A percentile compares a stretch with the other conserved stretches of the same genome.
Evolutionary conservation across 1,284 basidiomycete species (phyloP).

Genomic region (Dichomitus squalens): DNA sequence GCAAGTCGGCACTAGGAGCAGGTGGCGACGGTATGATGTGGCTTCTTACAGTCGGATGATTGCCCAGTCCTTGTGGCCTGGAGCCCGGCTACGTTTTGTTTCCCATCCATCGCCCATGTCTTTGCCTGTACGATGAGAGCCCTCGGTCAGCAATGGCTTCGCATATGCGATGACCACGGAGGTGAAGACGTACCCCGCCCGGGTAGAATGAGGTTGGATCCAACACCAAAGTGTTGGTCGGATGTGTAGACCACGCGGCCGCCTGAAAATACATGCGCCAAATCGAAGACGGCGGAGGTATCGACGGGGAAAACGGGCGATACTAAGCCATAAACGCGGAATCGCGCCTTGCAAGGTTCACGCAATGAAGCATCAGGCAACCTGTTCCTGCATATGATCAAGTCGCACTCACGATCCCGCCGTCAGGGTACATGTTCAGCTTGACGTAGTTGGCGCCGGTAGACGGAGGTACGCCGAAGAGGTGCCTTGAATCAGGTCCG

Average conservation of each 20-base stretch:
- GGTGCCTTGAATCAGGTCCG: slow-evolving; percentile 83
- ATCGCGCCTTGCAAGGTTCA: slow-evolving; percentile 66
- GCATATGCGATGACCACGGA: slow-evolving; percentile 13
- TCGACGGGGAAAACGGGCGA: slow-evolving; percentile 60
- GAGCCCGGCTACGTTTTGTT: slow-evolving; percentile 84
- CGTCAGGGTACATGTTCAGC: slow-evolving; percentile 96
- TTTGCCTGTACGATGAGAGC: slow-evolving; percentile 42
- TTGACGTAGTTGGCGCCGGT: slow-evolving; percentile 79
- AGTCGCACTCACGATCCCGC: slow-evolving; percentile 76
- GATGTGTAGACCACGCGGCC: slow-evolving; percentile 80
- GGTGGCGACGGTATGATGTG: not conserved
- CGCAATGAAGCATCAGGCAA: slow-evolving; percentile 11
- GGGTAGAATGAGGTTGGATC: slow-evolving; percentile 89
- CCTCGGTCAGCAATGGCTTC: not conserved
- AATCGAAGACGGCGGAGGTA: slow-evolving; percentile 63
- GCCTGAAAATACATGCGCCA: slow-evolving; percentile 91
- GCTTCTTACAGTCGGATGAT: slow-evolving; percentile 84
- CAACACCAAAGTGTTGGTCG: slow-evolving; percentile 95
- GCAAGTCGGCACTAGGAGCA: slow-evolving; percentile 39
- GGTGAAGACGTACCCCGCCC: slow-evolving; percentile 61
- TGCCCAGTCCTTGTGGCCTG: slow-evolving; percentile 88
- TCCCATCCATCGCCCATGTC: slow-evolving; percentile 99
- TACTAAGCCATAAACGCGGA: slow-evolving; percentile 87
- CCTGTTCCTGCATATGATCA: not conserved
- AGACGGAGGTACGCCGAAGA: slow-evolving; percentile 74